Conservation (phyloP, 2,329 filamentous ascomycete species). For the Chrysoporthe cubensis region DNA sequence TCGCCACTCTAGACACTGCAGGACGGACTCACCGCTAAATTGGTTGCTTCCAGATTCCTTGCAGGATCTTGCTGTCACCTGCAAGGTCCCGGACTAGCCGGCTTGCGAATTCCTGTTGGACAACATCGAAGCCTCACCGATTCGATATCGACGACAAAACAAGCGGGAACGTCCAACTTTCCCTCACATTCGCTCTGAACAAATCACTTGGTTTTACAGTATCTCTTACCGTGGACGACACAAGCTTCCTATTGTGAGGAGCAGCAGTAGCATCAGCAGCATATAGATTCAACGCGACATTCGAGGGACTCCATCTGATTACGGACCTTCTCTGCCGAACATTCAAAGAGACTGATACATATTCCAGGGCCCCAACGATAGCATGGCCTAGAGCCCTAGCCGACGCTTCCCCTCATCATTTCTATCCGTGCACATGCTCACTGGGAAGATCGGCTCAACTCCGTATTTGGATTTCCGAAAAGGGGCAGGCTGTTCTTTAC, state of each 20-base stretch:
- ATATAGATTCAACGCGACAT: background rate
- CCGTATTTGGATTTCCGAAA: background rate
- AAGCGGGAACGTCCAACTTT: background rate
- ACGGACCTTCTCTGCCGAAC: background rate
- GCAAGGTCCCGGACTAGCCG: constrained; percentile 14
- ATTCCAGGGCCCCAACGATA: background rate
- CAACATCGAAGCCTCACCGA: background rate
- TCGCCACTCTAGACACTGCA: constrained; percentile 5
- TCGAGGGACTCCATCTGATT: background rate
- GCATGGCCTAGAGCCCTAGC: background rate
- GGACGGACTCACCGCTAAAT: constrained; percentile 5
- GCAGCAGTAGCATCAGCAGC: background rate
- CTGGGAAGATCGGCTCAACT: background rate
- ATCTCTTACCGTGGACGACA: background rate
- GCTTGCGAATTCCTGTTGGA: background rate
- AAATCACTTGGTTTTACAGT: background rate
- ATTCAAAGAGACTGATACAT: background rate
- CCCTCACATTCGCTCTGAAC: background rate
- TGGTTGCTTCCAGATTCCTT: background rate
- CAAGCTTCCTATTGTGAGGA: no score
- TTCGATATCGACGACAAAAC: background rate
- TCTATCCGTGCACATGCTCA: background rate
- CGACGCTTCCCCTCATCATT: background rate
- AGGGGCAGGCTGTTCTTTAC: background rate
- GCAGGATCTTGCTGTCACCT: constrained; percentile 13